Conservation (phyloP, 1,284 basidiomycete species). For the Sporisorium reilianum region DNA sequence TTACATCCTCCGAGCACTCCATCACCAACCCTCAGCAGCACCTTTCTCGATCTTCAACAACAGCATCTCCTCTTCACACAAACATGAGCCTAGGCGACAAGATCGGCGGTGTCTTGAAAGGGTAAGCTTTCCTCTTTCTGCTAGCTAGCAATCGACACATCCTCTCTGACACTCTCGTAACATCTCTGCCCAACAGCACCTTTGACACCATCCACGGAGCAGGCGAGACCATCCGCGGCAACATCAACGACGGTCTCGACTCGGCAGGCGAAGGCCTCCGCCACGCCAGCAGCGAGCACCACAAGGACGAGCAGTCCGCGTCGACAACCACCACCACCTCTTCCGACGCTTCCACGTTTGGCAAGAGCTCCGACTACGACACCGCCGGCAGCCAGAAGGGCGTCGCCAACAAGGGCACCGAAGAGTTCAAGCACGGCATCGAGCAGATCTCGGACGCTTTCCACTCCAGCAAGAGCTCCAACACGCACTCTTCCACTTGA, state of each 20-base stretch:
- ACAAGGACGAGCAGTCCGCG: background rate
- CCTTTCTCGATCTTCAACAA: background rate
- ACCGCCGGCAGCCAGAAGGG: conserved; percentile 14
- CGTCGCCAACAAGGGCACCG: conserved; percentile 28
- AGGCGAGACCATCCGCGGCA: conserved; percentile 58
- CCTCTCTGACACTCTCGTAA: too few relatives aligned
- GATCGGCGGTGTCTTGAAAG: conserved; percentile 54
- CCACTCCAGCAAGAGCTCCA: conserved; percentile 6
- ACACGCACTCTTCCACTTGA: conserved; percentile 6
- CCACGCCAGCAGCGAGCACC: background rate
- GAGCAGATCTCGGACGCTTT: conserved; percentile 14
- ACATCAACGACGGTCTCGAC: conserved; percentile 54
- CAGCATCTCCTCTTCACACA: background rate
- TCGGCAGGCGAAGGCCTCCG: conserved; percentile 50
- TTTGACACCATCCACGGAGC: conserved; percentile 50
- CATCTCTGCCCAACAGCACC: conserved; percentile 45
- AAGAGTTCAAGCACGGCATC: conserved; percentile 38
- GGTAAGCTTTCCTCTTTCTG: conserved; percentile 35
- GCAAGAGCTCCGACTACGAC: conserved; percentile 31
- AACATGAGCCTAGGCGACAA: conserved; percentile 38
- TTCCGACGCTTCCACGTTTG: conserved; percentile 11
- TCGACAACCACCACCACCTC: background rate
- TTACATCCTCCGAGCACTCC: too few relatives aligned
- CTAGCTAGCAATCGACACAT: background rate
- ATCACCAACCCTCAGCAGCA: too few relatives aligned